Evolutionary conservation across 1,284 basidiomycete species (phyloP).

Genomic region (Austropuccinia psidii): DNA sequence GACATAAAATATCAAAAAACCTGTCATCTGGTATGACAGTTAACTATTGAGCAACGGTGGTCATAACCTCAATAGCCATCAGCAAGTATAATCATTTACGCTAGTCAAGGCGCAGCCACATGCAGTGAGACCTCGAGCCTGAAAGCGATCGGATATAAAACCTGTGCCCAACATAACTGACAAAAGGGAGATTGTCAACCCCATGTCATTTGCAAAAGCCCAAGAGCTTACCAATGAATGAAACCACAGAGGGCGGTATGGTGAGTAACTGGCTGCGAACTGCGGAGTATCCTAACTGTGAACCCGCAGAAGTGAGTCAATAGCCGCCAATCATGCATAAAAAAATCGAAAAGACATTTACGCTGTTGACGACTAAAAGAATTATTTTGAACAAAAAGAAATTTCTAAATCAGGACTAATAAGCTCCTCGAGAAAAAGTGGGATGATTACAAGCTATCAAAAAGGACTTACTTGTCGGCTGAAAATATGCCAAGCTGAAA

Average conservation of each 20-base stretch:
- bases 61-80: neutral
- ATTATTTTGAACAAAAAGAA: neutral
- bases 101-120: neutral
- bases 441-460: too few relatives aligned
- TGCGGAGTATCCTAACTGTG: neutral
- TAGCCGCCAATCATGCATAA: neutral
- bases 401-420: too few relatives aligned
- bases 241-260: neutral
- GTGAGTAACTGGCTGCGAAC: neutral
- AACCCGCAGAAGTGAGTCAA: neutral
- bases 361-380: neutral
- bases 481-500: constrained; percentile 25
- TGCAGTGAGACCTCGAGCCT: constrained; percentile 8
- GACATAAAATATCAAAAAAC: constrained; percentile 2
- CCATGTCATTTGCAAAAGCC: neutral
- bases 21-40: neutral
- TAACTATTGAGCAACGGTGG: neutral
- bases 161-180: constrained; percentile 24
- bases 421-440: neutral
- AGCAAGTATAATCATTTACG: neutral
- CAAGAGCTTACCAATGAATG: neutral
- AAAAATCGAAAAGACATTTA: neutral
- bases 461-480: constrained; percentile 1
- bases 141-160: constrained; percentile 23
- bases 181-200: neutral